Evolutionary conservation across 768 basidiomycete species (phyloP).

Genomic region (Lyophyllum shimeji): DNA sequence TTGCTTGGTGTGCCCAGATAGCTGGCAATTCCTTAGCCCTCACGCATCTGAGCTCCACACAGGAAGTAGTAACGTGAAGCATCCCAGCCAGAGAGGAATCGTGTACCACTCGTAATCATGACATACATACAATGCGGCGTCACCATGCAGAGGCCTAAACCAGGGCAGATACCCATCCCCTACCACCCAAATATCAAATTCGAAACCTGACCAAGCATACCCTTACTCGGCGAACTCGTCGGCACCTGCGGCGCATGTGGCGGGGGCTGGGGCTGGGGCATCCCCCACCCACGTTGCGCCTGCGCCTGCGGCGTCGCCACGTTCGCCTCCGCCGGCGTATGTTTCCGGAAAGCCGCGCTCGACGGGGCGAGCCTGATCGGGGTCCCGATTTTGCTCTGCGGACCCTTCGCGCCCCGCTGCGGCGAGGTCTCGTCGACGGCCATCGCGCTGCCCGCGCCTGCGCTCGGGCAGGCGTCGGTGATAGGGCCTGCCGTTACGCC

Average conservation of each 20-base stretch:
- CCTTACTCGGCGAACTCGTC: slow-evolving; percentile 43
- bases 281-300: slow-evolving; percentile 22
- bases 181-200: slow-evolving; percentile 86
- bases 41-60: too few relatives aligned
- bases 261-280: slow-evolving; percentile 5
- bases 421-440: slow-evolving; percentile 40
- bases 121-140: too few relatives aligned
- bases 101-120: too few relatives aligned
- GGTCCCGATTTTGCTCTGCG: slow-evolving; percentile 49
- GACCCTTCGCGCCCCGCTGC: slow-evolving; percentile 6
- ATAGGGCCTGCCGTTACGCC: slow-evolving; percentile 5
- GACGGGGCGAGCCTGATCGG: slow-evolving; percentile 75
- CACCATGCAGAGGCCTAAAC: too few relatives aligned
- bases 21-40: too few relatives aligned
- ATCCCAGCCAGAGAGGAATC: too few relatives aligned
- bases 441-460: slow-evolving; percentile 50
- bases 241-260: slow-evolving; percentile 15
- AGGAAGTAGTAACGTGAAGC: too few relatives aligned
- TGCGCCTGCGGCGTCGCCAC: slow-evolving; percentile 26
- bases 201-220: slow-evolving; percentile 70
- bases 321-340: slow-evolving; percentile 12
- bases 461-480: too few relatives aligned
- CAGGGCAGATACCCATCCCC: slow-evolving; percentile 10
- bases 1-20: too few relatives aligned
- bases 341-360: slow-evolving; percentile 66